Conservation (phyloP, 2,329 filamentous ascomycete species). For the Sporothrix euskadiensis region DNA sequence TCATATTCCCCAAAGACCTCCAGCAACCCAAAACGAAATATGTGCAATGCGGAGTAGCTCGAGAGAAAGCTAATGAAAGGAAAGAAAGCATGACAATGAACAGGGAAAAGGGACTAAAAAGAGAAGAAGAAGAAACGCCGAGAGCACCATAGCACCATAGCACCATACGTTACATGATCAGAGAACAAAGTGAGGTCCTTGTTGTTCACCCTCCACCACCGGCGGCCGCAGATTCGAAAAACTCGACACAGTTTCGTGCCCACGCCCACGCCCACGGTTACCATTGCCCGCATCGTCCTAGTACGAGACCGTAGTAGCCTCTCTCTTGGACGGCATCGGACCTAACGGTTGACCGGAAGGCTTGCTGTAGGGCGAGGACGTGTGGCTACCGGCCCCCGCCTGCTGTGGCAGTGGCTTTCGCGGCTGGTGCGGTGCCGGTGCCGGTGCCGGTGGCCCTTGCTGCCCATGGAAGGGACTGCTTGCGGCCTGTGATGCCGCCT, state of each 20-base stretch:
- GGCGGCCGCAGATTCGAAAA: background rate
- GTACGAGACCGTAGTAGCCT: conserved; percentile 15
- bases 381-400: conserved; percentile 12
- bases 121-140: background rate
- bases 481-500: background rate
- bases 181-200: background rate
- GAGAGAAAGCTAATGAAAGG: background rate
- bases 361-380: background rate
- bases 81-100: background rate
- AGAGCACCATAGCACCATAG: background rate
- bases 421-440: background rate
- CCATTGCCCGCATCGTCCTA: background rate
- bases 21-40: background rate
- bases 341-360: background rate
- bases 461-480: conserved; percentile 15
- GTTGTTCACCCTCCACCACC: background rate
- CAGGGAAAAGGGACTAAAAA: background rate
- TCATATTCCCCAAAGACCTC: background rate
- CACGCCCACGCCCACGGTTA: too few species aligned
- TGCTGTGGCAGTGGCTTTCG: conserved; percentile 20
- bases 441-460: background rate
- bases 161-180: background rate
- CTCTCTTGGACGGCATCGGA: conserved; percentile 22
- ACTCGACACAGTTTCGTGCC: background rate
- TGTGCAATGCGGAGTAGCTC: background rate